These are phyloP conservation scores for Musa troglodytarum DNA, from an alignment of 176 grass and related monocot species.

Conservation along the genomic window DNA sequence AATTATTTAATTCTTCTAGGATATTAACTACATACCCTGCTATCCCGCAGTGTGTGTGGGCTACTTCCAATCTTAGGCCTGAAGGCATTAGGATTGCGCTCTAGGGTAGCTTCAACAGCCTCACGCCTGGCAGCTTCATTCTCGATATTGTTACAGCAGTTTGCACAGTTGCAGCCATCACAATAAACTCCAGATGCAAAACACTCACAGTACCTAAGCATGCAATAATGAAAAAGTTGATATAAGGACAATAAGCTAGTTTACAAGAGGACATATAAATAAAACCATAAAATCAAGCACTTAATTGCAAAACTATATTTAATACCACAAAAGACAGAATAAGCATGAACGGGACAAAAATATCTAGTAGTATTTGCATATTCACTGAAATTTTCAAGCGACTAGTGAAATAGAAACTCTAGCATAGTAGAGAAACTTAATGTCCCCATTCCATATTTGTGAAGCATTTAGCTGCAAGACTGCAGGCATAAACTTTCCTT, in stretches of 20 bases:
- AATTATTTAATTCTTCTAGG: background rate
- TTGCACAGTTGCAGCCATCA: constrained; percentile 84
- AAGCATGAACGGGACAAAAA: background rate
- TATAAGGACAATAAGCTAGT: background rate
- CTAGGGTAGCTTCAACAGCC: constrained; percentile 74
- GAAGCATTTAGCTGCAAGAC: background rate
- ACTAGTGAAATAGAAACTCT: background rate
- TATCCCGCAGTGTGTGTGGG: constrained; percentile 48
- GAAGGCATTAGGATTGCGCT: constrained; percentile 86
- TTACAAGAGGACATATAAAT: background rate
- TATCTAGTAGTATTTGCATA: background rate
- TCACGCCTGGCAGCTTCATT: constrained; percentile 77
- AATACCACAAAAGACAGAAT: background rate
- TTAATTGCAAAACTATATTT: background rate
- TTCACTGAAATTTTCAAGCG: background rate
- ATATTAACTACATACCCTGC: constrained; percentile 46
- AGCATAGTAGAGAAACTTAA: background rate
- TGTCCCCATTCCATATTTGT: background rate
- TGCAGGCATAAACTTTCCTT: background rate
- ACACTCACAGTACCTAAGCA: constrained; percentile 80
- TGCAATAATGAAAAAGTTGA: constrained; percentile 9
- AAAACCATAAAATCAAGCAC: background rate
- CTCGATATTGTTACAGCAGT: constrained; percentile 84
- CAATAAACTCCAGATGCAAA: constrained; percentile 82
- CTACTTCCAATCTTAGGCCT: constrained; percentile 91